Base-by-base conservation (phyloP, 306 rosid genomes). In the Phaseolus lunatus region DNA sequence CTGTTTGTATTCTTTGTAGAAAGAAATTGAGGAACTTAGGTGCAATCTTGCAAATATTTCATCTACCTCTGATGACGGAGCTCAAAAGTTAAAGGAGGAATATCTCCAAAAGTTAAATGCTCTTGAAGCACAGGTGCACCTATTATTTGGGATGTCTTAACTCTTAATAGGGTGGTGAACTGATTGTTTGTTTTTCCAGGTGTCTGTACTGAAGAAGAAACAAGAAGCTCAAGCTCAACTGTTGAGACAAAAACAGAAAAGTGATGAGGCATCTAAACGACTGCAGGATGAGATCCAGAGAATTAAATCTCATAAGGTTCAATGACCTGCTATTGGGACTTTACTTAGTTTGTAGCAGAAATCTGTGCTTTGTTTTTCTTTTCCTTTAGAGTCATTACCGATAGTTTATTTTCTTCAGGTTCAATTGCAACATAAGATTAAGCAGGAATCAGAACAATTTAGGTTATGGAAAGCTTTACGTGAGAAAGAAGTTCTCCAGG, bases 401-500 rank as follows among this genome's bases (percentile, higher is more conserved):
- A 72, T 67, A 29, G 26, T 63, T 68, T 66, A 14, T 52, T 76
- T 81, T 52, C 67, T 41, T 15, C 54, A 92, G 99, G 99, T 96
- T 78, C 98, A 96, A 86, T 88, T 96, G 64, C 99, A 96, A 73
- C 93, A 96, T 70, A 96, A 96, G 83, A 96, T 96, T 80, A 96
- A 96, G 83, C 99, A 96, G 49, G 99, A 96, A 83, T 89, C 97
- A 18, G 98, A 96, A 87, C 99, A 96, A 56, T 96, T 92, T 85
- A 90, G 99, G 78, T 77, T 71, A 83, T 96, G 99, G 99, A 96
- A 96, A 83, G 94, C 97, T 67, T 91, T 88, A 19, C 88, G 99
- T 2, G 98, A 92, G 75, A 96, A 96, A 83, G 99, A 96, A 91
- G 97, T 96, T 73, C 97, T 92, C 43, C 99, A 96, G 98, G 99